A percentile compares a stretch with the other conserved stretches of the same genome.
Conservation (phyloP, 2,329 filamentous ascomycete genomes). For the Pseudovirgaria hyperparasitica region DNA sequence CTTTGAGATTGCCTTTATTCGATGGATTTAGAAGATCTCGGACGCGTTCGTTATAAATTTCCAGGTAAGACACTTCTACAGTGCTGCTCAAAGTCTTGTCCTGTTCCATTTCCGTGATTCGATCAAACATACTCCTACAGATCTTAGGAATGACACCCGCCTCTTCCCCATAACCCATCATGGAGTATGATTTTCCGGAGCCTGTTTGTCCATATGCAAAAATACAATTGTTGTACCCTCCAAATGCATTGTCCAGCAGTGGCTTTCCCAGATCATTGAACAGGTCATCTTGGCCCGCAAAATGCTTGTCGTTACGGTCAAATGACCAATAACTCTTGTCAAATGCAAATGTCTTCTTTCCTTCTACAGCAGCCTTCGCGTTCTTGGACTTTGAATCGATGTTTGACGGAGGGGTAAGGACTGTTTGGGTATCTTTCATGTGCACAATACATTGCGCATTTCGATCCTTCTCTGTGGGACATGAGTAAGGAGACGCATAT, state of each 20-base stretch:
- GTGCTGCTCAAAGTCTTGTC: constrained; percentile 77
- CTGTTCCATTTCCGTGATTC: constrained; percentile 58
- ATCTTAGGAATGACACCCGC: constrained; percentile 93
- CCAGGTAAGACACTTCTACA: constrained; percentile 94
- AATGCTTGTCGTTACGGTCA: constrained; percentile 65
- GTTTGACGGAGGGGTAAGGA: constrained; percentile 61
- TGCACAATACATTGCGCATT: constrained; percentile 92
- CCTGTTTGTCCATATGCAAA: constrained; percentile 98
- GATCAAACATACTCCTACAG: constrained; percentile 92
- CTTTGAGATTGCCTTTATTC: constrained; percentile 92
- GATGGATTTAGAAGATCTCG: constrained; percentile 89
- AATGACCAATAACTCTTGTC: constrained; percentile 99
- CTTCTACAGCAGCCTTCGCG: constrained; percentile 49
- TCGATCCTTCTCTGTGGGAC: constrained; percentile 64
- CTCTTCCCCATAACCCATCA: constrained; percentile 99
- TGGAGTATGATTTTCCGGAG: constrained; percentile 97
- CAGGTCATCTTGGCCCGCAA: constrained; percentile 79
- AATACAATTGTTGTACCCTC: constrained; percentile 99
- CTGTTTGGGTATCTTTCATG: constrained; percentile 88
- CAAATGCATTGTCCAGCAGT: constrained; percentile 92
- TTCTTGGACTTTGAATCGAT: constrained; percentile 47
- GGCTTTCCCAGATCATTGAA: constrained; percentile 82
- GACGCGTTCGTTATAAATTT: constrained; percentile 98
- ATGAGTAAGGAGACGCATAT: not conserved
- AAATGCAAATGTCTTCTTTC: constrained; percentile 81